A percentile compares a stretch with the other conserved stretches of the same genome.
These are phyloP conservation scores for Tolypocladium tundrense DNA, from an alignment of 2,329 filamentous ascomycete genomes.

Conservation along the genomic window DNA sequence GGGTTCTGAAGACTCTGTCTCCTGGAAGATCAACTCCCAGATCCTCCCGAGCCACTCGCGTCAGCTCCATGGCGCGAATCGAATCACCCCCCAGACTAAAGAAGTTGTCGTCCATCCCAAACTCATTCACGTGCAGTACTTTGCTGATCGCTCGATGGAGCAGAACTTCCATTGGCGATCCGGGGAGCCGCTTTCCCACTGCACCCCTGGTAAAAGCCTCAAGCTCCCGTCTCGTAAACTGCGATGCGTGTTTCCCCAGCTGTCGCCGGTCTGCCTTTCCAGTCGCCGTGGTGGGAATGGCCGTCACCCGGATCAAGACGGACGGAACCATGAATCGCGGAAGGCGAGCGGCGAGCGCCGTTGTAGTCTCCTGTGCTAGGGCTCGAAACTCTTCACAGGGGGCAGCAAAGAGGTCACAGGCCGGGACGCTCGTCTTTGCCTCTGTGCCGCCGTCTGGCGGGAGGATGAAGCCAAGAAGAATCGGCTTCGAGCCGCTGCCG, in stretches of 20 bases:
- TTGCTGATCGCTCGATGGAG: background rate
- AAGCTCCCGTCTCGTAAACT: background rate
- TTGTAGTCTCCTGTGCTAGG: background rate
- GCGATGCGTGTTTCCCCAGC: background rate
- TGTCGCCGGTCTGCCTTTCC: slow-evolving; percentile 12
- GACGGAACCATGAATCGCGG: slow-evolving; percentile 14
- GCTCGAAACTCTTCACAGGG: background rate
- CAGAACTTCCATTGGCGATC: background rate
- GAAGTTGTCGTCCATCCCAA: slow-evolving; percentile 24
- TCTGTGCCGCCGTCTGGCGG: background rate
- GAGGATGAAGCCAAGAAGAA: background rate
- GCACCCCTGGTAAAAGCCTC: background rate
- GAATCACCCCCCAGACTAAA: slow-evolving; percentile 34
- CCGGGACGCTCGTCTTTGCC: background rate
- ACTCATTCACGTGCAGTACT: slow-evolving; percentile 4
- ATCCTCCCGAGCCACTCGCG: slow-evolving; percentile 20
- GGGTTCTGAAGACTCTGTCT: slow-evolving; percentile 4
- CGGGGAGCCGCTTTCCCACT: background rate
- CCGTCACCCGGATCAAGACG: slow-evolving; percentile 4
- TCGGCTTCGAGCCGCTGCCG: background rate
- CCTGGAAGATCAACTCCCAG: slow-evolving; percentile 2
- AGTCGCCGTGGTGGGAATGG: slow-evolving; percentile 7
- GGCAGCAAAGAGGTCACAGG: background rate
- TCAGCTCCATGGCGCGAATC: slow-evolving; percentile 31
- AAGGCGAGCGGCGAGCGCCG: background rate